Percentiles rank a stretch among this genome's conserved stretches.
These are phyloP conservation scores for Gloeophyllum trabeum DNA, from an alignment of 768 basidiomycete genomes.

Conservation along the genomic window DNA sequence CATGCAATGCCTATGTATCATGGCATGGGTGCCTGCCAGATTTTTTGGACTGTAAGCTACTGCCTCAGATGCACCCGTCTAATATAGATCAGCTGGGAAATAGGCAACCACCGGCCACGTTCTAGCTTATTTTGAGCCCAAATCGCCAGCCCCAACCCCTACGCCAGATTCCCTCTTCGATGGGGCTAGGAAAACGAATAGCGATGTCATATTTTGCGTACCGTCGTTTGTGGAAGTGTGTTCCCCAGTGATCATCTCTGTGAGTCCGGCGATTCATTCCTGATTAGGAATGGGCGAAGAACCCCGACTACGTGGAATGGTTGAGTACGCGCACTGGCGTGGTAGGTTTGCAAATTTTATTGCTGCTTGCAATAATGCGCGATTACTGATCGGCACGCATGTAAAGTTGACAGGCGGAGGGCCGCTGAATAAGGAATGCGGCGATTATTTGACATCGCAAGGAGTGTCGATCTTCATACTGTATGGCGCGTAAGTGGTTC, in stretches of 20 bases:
- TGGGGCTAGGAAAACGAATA: constrained; percentile 11
- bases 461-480: constrained; percentile 12
- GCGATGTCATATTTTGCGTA: constrained; percentile 15
- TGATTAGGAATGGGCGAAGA: constrained; percentile 14
- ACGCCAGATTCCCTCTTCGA: constrained; percentile 20
- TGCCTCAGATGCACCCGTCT: not conserved
- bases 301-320: constrained; percentile 9
- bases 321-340: too few relatives aligned
- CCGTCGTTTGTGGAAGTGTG: constrained; percentile 22
- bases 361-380: too few relatives aligned
- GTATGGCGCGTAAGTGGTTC: constrained; percentile 3
- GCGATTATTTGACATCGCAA: constrained; percentile 11
- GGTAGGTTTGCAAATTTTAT: too few relatives aligned
- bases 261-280: too few relatives aligned
- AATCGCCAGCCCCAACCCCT: constrained; percentile 14
- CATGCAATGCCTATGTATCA: constrained; percentile 22
- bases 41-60: constrained; percentile 11
- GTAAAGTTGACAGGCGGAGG: constrained; percentile 21
- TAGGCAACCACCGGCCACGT: constrained; percentile 16
- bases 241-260: too few relatives aligned
- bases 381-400: too few relatives aligned
- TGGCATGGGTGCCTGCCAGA: constrained; percentile 18
- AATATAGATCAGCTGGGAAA: too few relatives aligned
- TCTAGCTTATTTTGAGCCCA: constrained; percentile 18
- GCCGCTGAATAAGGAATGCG: constrained; percentile 12